phyloP scores from a whole-genome alignment of 768 basidiomycete genomes.

The Sistotremastrum niveocremeum region DNA sequence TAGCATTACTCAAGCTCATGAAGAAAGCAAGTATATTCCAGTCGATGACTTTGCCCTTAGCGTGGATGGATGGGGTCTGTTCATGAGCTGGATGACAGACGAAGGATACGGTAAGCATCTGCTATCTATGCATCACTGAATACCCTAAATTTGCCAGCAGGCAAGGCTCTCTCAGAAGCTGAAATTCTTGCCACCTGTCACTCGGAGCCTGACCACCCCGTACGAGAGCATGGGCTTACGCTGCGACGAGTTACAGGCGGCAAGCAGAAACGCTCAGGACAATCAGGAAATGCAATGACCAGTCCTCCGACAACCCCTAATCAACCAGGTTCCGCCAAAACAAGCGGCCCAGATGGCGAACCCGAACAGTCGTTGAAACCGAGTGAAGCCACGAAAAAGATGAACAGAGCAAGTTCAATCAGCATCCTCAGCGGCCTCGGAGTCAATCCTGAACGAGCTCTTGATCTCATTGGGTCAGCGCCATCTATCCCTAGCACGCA shows the following conservation, averaged over 20 bases:
- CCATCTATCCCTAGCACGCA: background rate
- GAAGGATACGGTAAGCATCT: conserved; percentile 36
- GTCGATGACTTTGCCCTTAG: conserved; percentile 62
- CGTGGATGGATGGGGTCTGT: conserved; percentile 87
- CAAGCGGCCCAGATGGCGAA: conserved; percentile 4
- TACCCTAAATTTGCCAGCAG: conserved; percentile 23
- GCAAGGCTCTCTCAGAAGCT: conserved; percentile 63
- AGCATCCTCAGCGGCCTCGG: conserved; percentile 91
- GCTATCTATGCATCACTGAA: background rate
- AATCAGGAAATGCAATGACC: too few relatives aligned
- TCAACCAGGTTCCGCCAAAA: conserved; percentile 31
- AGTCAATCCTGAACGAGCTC: conserved; percentile 59
- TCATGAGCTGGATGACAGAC: conserved; percentile 43
- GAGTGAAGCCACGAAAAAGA: conserved; percentile 27
- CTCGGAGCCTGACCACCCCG: conserved; percentile 61
- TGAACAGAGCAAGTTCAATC: conserved; percentile 88
- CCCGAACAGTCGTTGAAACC: conserved; percentile 15
- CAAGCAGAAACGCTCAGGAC: conserved; percentile 24
- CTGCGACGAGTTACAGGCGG: conserved; percentile 41
- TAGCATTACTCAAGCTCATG: conserved; percentile 25
- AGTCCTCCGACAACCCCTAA: conserved; percentile 27
- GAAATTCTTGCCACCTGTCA: conserved; percentile 78
- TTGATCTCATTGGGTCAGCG: conserved; percentile 29
- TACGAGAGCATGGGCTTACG: conserved; percentile 66
- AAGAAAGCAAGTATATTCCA: conserved; percentile 39